These are phyloP conservation scores for Phialophora chinensis DNA, from an alignment of 2,329 filamentous ascomycete species.

Conservation along the genomic window DNA sequence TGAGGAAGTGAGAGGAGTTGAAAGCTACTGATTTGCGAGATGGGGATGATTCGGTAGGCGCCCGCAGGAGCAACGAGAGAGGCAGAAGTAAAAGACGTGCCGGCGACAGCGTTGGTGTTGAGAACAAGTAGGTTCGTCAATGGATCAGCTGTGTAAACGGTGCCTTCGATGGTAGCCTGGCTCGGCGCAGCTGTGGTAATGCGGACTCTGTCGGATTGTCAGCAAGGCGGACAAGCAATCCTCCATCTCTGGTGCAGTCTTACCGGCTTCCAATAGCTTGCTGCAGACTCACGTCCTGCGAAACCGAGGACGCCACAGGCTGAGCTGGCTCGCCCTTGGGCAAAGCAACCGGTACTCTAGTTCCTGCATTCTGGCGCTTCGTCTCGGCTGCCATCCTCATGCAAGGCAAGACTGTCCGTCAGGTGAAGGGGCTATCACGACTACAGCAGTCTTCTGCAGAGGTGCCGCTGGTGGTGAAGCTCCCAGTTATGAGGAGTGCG, in stretches of 20 bases:
- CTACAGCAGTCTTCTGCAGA: no score
- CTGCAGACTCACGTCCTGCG: slow-evolving; percentile 61
- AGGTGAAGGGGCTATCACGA: background rate
- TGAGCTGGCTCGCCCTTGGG: slow-evolving; percentile 53
- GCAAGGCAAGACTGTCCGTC: slow-evolving; percentile 8
- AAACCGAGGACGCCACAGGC: slow-evolving; percentile 52
- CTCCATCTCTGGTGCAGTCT: slow-evolving; percentile 49
- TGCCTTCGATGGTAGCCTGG: slow-evolving; percentile 63
- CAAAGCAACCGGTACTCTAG: slow-evolving; percentile 57
- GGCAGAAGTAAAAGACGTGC: slow-evolving; percentile 44
- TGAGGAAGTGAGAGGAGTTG: slow-evolving; percentile 57
- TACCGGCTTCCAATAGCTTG: slow-evolving; percentile 62
- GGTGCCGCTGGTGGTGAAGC: slow-evolving; percentile 3
- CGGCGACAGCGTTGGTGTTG: slow-evolving; percentile 58
- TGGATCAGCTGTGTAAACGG: slow-evolving; percentile 66
- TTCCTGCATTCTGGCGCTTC: slow-evolving; percentile 62
- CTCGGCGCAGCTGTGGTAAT: slow-evolving; percentile 60
- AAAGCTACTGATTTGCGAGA: slow-evolving; percentile 64
- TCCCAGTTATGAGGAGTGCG: slow-evolving; percentile 12
- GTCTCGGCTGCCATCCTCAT: slow-evolving; percentile 52
- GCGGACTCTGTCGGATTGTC: slow-evolving; percentile 56
- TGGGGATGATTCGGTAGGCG: slow-evolving; percentile 66
- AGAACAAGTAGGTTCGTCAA: slow-evolving; percentile 67
- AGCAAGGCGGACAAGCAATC: slow-evolving; percentile 44
- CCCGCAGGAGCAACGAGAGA: slow-evolving; percentile 50